phyloP scores from a whole-genome alignment of 768 basidiomycete genomes.

The Sporobolomyces roseus region DNA sequence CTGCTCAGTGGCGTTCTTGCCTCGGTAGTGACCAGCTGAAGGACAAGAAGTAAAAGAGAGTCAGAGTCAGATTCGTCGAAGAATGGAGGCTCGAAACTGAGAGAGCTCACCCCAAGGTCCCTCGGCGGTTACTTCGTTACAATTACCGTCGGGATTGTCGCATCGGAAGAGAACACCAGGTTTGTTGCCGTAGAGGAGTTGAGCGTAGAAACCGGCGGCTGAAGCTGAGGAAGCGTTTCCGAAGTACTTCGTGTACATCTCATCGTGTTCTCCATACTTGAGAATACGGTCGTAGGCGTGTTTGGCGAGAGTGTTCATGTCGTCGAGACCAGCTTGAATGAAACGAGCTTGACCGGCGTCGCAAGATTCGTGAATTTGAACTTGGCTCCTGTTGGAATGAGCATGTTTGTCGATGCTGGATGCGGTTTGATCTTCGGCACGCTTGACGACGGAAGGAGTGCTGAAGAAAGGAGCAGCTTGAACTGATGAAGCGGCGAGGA shows the following conservation, averaged over 20 bases:
- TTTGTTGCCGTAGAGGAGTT: slow-evolving; percentile 29
- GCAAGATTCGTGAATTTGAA: slow-evolving; percentile 38
- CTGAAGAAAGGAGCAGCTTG: slow-evolving; percentile 33
- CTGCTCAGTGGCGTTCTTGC: slow-evolving; percentile 18
- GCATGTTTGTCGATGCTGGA: not conserved
- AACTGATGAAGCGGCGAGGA: slow-evolving; percentile 11
- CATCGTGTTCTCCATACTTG: slow-evolving; percentile 19
- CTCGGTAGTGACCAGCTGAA: slow-evolving; percentile 29
- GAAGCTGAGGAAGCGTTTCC: slow-evolving; percentile 22
- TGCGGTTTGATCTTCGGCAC: slow-evolving; percentile 1
- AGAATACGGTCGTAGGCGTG: slow-evolving; percentile 34
- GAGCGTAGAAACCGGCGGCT: slow-evolving; percentile 24
- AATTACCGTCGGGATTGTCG: slow-evolving; percentile 20
- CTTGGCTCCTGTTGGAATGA: slow-evolving; percentile 6
- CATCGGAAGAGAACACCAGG: slow-evolving; percentile 17
- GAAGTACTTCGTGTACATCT: slow-evolving; percentile 28
- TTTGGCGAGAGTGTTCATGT: slow-evolving; percentile 26
- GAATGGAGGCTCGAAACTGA: not conserved
- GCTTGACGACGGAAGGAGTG: slow-evolving; percentile 1
- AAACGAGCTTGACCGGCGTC: slow-evolving; percentile 15
- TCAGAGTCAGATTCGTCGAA: not conserved
- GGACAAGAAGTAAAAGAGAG: too few relatives aligned
- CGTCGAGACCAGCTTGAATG: slow-evolving; percentile 30
- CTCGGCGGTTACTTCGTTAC: slow-evolving; percentile 3
- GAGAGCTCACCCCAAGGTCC: slow-evolving; percentile 25